Percentiles rank a stretch among this genome's conserved stretches.
Conservation (phyloP, 768 basidiomycete species). For the Lyophyllum decastes region DNA sequence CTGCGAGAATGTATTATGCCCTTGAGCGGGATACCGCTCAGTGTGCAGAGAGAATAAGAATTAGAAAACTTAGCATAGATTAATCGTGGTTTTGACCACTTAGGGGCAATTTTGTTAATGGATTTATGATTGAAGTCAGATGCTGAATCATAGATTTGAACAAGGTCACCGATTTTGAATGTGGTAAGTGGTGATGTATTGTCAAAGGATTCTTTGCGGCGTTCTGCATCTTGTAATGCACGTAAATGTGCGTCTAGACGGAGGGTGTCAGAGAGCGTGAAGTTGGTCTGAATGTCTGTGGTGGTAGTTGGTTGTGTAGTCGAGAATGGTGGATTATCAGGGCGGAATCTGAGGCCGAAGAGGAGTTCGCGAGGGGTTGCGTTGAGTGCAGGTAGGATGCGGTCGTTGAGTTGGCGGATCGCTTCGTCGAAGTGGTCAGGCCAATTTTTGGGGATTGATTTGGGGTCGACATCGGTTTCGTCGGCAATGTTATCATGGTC, state of each 20-base stretch:
- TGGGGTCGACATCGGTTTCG: background rate
- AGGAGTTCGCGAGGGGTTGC: background rate
- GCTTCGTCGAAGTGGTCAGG: background rate
- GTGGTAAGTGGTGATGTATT: background rate
- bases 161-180: background rate
- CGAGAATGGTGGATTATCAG: background rate
- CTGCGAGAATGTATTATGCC: constrained; percentile 1
- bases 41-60: background rate
- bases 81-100: constrained; percentile 2
- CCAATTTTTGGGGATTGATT: background rate
- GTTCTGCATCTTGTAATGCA: background rate
- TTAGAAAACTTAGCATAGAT: constrained; percentile 6
- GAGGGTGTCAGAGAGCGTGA: background rate
- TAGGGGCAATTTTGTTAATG: constrained; percentile 1
- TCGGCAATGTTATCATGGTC: background rate
- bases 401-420: background rate
- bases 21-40: background rate
- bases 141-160: constrained; percentile 1
- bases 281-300: background rate
- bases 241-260: background rate
- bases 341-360: background rate
- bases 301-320: background rate
- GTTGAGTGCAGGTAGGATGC: background rate
- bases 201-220: constrained; percentile 2
- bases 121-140: background rate